Base-by-base conservation (phyloP, 83 land plant species). In the Thuja plicata region DNA sequence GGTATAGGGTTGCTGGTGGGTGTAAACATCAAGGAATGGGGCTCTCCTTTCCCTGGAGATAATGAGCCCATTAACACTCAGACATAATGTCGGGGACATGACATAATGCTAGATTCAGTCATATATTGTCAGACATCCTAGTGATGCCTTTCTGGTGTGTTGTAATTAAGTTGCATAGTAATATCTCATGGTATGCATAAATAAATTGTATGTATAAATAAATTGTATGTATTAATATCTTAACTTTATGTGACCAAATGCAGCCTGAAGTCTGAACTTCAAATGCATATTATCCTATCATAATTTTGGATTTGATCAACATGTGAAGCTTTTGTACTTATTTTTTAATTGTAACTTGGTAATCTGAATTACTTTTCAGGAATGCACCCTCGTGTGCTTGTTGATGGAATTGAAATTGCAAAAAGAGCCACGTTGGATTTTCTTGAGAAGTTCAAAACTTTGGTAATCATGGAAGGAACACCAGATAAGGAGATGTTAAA, bases 371-470 rank as follows among this genome's bases (percentile, higher is more conserved):
- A 48, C 30, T 40, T 83, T 88, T 81, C 91, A 97, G 99, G 99
- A 17, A 97, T 96, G 98, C 99, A 98, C 91, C 99, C 99, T 16
- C 96, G 99, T 57, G 95, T 98, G 34, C 50, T 98, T 86, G 99
- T 98, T 81, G 99, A 98, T 92, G 99, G 99, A 21, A 94, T 98
- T 91, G 99, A 98, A 41, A 97, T 98, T 93, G 99, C 99, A n/a
- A 98, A 98, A 91, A 94, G 94, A 86, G 99, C 99, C 71, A 98
- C 99, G 0, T 90, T 98, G 35, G 96, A 97, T 83, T 98, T 98
- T 92, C 97, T 98, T 73, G 99, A 98, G 88, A 94, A 93, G 54
- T 98, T 98, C 92, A 98, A 97, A 88, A 98, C 99, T 41, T 94
- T 99, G 86, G 98, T 98, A 4, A 91, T 92, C 35, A 96, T 97